Evolutionary conservation across 495 filamentous ascomycete genomes (phyloP).

Genomic region (Tuber microsphaerosporum): DNA sequence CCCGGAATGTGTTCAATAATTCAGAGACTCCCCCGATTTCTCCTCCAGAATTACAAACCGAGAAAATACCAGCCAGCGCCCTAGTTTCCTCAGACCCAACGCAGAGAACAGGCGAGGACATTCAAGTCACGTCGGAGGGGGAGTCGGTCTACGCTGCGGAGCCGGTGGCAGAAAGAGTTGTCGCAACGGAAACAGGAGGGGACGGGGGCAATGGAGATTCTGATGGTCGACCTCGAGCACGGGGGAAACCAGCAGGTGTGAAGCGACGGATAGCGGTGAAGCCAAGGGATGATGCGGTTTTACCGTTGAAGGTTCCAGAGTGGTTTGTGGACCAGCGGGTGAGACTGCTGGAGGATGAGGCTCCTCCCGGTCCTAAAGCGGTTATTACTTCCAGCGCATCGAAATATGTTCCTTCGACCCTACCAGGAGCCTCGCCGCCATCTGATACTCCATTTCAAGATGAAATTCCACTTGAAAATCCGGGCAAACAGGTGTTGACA

Average conservation of each 20-base stretch:
- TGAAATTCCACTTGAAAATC: slow-evolving; percentile 5
- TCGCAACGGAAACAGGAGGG: slow-evolving; percentile 16
- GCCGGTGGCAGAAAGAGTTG: slow-evolving; percentile 11
- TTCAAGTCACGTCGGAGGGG: slow-evolving; percentile 7
- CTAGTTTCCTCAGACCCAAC: slow-evolving; percentile 6
- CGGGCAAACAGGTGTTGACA: slow-evolving; percentile 14
- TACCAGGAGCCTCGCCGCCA: neutral
- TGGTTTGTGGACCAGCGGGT: slow-evolving; percentile 39
- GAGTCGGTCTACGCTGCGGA: slow-evolving; percentile 21
- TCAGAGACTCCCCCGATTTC: slow-evolving; percentile 11
- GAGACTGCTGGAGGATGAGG: slow-evolving; percentile 31
- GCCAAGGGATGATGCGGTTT: neutral
- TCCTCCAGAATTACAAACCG: slow-evolving; percentile 8
- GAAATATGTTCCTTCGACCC: neutral
- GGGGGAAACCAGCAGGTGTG: slow-evolving; percentile 26
- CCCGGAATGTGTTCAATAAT: slow-evolving; percentile 14
- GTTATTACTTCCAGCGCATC: slow-evolving; percentile 9
- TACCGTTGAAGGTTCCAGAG: slow-evolving; percentile 33
- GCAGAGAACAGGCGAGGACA: slow-evolving; percentile 14
- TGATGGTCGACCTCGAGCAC: slow-evolving; percentile 25
- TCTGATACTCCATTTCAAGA: slow-evolving; percentile 1
- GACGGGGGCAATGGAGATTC: slow-evolving; percentile 12
- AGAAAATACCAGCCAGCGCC: neutral
- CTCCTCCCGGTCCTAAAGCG: slow-evolving; percentile 13
- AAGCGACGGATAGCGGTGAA: slow-evolving; percentile 23